Base-by-base conservation (phyloP, 345 rosid species). In the Linum usitatissimum region DNA sequence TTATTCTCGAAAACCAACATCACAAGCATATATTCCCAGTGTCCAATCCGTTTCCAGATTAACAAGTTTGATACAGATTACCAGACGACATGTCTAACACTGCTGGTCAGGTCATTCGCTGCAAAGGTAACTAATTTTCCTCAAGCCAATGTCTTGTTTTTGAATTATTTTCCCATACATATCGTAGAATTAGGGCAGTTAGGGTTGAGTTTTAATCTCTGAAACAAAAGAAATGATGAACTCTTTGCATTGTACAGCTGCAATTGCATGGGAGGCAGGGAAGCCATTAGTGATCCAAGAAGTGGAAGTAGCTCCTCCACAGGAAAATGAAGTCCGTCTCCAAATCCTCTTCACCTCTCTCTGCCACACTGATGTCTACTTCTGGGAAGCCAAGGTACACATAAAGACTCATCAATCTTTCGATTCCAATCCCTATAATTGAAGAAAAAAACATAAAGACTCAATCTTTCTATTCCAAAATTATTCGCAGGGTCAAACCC, bases 211-310 rank as follows among this genome's bases (percentile, higher is more conserved):
- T 23, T 23, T 23, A 23, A 23, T 23, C 28, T 23, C 28, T 23
- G 28, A 23, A 23, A 23, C 28, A 23, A 23, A 23, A 23, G 28
- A 23, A 23, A 23, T 23, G 28, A 23, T 23, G 28, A 23, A 23
- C 28, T 23, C 28, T 23, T 23, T 23, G 28, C 28, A 23, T 23
- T 23, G 28, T 23, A 28, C 57, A 77, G 84, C 82, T 60, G 82
- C 82, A 5, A 78, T 82, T 51, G 80, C 80, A 54, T 82, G 84
- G 84, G 82, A 82, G 64, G 80, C 86, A 6, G 82, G 84, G 56
- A 82, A 82, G 75, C 84, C 82, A 59, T 59, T 82, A 63, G 76
- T 69, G 57, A 77, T 82, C 0, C 77, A 79, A 53, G 73, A 79
- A 64, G 82, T 79, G 73, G 86, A 79, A 60, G 82, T 79, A 65